Evolutionary conservation across 202 grass and related monocot genomes (phyloP).

Genomic region (Setaria viridis): DNA sequence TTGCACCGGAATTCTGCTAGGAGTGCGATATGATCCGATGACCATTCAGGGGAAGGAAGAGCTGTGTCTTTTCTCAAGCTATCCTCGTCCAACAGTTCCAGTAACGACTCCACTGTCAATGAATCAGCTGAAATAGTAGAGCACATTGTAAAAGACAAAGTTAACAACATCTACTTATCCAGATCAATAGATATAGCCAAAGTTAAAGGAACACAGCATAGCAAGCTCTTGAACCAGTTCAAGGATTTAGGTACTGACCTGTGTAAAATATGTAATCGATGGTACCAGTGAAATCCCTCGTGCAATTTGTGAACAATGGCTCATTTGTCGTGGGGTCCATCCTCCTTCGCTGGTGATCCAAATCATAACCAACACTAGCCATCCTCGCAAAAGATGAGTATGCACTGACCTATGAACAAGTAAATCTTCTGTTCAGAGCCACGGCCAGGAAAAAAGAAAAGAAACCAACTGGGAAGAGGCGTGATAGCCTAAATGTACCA

Average conservation of each 20-base stretch:
- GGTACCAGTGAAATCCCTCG: slow-evolving; percentile 86
- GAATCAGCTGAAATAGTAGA: slow-evolving; percentile 75
- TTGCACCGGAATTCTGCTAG: slow-evolving; percentile 89
- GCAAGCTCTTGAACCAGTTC: slow-evolving; percentile 19
- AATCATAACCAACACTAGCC: slow-evolving; percentile 54
- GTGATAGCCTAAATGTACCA: slow-evolving; percentile 58
- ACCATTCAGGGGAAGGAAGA: slow-evolving; percentile 92
- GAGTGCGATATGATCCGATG: slow-evolving; percentile 88
- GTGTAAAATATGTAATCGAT: slow-evolving; percentile 95
- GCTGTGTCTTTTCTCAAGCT: slow-evolving; percentile 88
- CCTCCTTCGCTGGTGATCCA: slow-evolving; percentile 77
- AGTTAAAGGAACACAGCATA: background rate
- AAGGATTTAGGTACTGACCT: slow-evolving; percentile 47
- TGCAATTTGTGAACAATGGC: slow-evolving; percentile 90
- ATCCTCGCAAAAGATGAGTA: slow-evolving; percentile 88
- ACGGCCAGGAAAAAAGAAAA: background rate
- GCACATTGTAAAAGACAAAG: slow-evolving; percentile 12
- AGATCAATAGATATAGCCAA: slow-evolving; percentile 14
- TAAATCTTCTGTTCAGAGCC: slow-evolving; percentile 42
- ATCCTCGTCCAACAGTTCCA: slow-evolving; percentile 92
- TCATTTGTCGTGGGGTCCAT: slow-evolving; percentile 84
- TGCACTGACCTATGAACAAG: slow-evolving; percentile 76
- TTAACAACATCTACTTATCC: slow-evolving; percentile 6
- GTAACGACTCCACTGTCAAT: slow-evolving; percentile 80
- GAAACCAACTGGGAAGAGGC: slow-evolving; percentile 13